These are phyloP conservation scores for Kokia cookei DNA, from an alignment of 441 rosid species.

Conservation along the genomic window DNA sequence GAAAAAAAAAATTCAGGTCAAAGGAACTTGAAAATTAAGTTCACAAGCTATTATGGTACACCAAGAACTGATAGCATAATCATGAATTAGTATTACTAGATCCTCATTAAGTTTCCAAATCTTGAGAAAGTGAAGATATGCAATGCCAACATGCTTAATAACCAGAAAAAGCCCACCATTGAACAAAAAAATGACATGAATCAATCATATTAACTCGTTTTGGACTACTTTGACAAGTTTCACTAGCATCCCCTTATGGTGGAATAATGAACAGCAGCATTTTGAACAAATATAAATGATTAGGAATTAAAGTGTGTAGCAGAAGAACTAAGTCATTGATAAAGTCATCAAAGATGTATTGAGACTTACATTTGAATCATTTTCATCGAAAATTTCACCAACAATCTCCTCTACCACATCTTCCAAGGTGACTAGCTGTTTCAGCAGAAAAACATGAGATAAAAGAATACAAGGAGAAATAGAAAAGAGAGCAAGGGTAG, in stretches of 20 bases:
- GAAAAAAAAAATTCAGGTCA: background rate
- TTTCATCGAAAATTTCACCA: conserved; percentile 98
- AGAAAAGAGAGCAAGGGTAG: background rate
- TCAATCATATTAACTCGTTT: background rate
- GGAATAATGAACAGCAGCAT: background rate
- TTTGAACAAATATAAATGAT: background rate
- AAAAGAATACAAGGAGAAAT: background rate
- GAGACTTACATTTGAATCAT: conserved; percentile 81
- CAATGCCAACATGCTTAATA: background rate
- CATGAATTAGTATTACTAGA: background rate
- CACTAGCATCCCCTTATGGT: background rate
- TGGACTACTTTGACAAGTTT: background rate
- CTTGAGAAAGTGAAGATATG: background rate
- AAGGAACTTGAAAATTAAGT: background rate
- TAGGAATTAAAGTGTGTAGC: background rate
- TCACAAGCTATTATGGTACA: background rate
- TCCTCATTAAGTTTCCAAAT: background rate
- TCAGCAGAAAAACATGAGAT: conserved; percentile 6
- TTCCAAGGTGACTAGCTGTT: conserved; percentile 91
- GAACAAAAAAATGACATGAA: background rate
- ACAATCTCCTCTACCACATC: conserved; percentile 99
- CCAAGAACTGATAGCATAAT: background rate
- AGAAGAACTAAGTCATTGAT: background rate
- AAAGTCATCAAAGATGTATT: background rate
- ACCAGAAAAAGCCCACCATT: background rate